Percentiles rank a stretch among this genome's conserved stretches.
phyloP scores from a whole-genome alignment of 306 rosid species.

The Carpinus fangiana region DNA sequence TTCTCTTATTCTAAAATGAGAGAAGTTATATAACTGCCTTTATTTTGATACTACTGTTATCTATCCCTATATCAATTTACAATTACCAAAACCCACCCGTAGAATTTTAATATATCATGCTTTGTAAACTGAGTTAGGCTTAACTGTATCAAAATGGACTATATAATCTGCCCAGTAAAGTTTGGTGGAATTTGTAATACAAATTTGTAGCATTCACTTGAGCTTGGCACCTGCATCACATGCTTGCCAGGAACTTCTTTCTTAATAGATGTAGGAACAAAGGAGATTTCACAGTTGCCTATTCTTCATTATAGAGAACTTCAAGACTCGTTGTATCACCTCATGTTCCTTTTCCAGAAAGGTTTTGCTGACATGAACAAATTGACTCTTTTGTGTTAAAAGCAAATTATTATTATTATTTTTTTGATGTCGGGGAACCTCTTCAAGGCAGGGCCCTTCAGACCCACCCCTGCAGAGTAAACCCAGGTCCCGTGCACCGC shows the following conservation, averaged over 20 bases:
- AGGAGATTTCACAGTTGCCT: slow-evolving; percentile 1
- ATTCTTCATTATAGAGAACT: not conserved
- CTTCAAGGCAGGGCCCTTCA: too few relatives aligned
- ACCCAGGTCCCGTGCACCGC: too few relatives aligned
- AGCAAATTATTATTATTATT: not conserved
- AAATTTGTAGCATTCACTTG: not conserved
- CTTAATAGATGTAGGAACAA: not conserved
- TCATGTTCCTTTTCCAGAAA: not conserved
- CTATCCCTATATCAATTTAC: not conserved
- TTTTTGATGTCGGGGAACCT: too few relatives aligned
- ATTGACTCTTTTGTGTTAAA: not conserved
- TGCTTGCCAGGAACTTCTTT: not conserved
- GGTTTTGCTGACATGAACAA: not conserved
- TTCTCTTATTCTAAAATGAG: not conserved
- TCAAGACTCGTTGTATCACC: slow-evolving; percentile 1
- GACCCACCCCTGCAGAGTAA: too few relatives aligned
- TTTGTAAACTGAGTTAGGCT: not conserved
- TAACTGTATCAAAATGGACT: not conserved
- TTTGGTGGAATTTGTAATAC: not conserved
- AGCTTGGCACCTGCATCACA: not conserved
- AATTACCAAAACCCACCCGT: not conserved
- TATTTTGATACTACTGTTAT: not conserved
- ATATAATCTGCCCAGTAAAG: not conserved
- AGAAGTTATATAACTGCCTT: not conserved
- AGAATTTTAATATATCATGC: not conserved